Evolutionary conservation across 805 yeast species (phyloP).

Genomic region (Candida arabinofermentans): DNA sequence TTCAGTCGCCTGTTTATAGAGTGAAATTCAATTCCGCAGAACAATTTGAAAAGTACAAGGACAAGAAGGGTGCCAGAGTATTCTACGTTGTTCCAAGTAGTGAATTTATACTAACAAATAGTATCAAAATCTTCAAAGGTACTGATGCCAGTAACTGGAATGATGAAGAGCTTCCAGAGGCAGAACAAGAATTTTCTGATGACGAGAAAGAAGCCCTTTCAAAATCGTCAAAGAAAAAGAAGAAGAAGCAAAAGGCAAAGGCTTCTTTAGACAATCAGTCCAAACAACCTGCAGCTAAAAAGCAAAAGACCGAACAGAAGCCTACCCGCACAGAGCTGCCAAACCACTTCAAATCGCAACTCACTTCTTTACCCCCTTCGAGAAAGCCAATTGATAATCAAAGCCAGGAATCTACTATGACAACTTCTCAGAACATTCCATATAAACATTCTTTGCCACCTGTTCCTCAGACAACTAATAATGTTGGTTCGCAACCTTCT

Average conservation of each 20-base stretch:
- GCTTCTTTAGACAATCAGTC: background rate
- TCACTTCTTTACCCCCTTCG: slow-evolving; percentile 19
- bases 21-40: slow-evolving; percentile 58
- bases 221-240: slow-evolving; percentile 60
- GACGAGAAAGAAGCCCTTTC: slow-evolving; percentile 82
- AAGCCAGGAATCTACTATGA: no score
- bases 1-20: slow-evolving; percentile 77
- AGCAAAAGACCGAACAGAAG: slow-evolving; percentile 3
- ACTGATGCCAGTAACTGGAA: slow-evolving; percentile 93
- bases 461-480: slow-evolving; percentile 7
- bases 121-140: slow-evolving; percentile 69
- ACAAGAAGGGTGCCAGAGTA: slow-evolving; percentile 51
- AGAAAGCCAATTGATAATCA: no score
- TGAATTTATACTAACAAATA: slow-evolving; percentile 71
- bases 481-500: no score
- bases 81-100: slow-evolving; percentile 80
- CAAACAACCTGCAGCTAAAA: slow-evolving; percentile 6
- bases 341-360: slow-evolving; percentile 19
- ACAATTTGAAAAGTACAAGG: slow-evolving; percentile 43
- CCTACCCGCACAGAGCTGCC: slow-evolving; percentile 7
- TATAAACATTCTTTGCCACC: slow-evolving; percentile 5
- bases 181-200: slow-evolving; percentile 92
- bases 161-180: slow-evolving; percentile 91
- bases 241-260: slow-evolving; percentile 23
- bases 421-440: no score